These are phyloP conservation scores for Pneumocystis jirovecii DNA, from an alignment of 1,139 yeast genomes.

Conservation along the genomic window DNA sequence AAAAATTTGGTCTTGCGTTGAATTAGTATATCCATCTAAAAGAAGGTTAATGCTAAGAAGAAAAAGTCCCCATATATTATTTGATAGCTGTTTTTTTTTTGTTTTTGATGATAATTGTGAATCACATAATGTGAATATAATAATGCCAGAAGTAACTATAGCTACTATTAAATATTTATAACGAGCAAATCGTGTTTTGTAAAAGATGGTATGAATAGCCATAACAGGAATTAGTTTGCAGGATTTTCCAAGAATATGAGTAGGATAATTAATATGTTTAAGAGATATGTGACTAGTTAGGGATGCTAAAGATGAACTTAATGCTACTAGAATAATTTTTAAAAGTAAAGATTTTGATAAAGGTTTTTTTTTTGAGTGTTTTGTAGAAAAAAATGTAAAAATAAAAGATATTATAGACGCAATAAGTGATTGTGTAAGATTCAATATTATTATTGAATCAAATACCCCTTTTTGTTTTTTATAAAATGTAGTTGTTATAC, in stretches of 20 bases:
- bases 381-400: conserved; percentile 65
- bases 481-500: conserved; percentile 66
- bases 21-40: conserved; percentile 81
- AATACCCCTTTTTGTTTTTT: conserved; percentile 26
- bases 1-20: conserved; percentile 80
- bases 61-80: conserved; percentile 38
- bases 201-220: conserved; percentile 62
- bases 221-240: conserved; percentile 89
- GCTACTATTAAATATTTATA: conserved; percentile 67
- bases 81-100: conserved; percentile 1
- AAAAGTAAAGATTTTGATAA: conserved; percentile 23
- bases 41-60: conserved; percentile 51
- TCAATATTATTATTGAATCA: background rate
- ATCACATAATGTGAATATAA: conserved; percentile 49
- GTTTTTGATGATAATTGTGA: conserved; percentile 21
- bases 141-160: conserved; percentile 67
- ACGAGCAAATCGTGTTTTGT: conserved; percentile 54
- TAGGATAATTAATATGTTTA: conserved; percentile 70
- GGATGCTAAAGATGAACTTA: conserved; percentile 66
- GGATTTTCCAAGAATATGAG: conserved; percentile 74
- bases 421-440: background rate
- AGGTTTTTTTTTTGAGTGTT: conserved; percentile 21
- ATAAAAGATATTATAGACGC: conserved; percentile 40
- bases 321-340: conserved; percentile 47
- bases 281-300: conserved; percentile 68